These are phyloP conservation scores for Talaromyces pinophilus DNA, from an alignment of 2,329 filamentous ascomycete genomes.

Conservation along the genomic window DNA sequence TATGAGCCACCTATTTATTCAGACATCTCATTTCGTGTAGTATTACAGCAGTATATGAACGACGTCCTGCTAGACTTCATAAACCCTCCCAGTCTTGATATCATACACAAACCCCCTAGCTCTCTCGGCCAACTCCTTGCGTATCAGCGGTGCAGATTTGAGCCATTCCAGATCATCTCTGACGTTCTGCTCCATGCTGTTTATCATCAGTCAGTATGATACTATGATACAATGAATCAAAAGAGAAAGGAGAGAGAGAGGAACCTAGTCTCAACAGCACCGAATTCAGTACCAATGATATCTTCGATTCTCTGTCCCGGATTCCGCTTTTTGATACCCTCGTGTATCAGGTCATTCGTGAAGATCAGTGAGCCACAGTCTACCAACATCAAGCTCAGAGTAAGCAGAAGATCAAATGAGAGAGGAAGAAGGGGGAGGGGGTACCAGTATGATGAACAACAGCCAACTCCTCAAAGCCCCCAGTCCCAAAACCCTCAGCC, in stretches of 20 bases:
- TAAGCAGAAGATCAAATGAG: neutral
- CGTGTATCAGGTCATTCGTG: neutral
- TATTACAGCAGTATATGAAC: neutral
- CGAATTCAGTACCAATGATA: neutral
- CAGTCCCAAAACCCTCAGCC: neutral
- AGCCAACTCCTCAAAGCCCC: neutral
- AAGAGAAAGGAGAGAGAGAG: neutral
- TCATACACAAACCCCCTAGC: slow-evolving; percentile 4
- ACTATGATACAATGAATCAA: neutral
- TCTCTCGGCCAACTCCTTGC: slow-evolving; percentile 1
- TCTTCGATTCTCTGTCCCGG: neutral
- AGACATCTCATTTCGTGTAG: neutral
- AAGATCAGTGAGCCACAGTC: slow-evolving; percentile 2
- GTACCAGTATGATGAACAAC: slow-evolving; percentile 13
- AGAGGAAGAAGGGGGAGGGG: too few species aligned
- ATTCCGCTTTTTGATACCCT: neutral
- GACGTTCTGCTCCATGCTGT: slow-evolving; percentile 9
- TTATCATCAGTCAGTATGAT: neutral
- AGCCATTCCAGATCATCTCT: slow-evolving; percentile 15
- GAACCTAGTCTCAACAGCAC: slow-evolving; percentile 6
- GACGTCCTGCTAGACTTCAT: neutral
- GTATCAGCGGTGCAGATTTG: neutral
- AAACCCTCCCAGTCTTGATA: slow-evolving; percentile 9
- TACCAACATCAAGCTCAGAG: neutral
- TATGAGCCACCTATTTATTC: neutral